phyloP scores from a whole-genome alignment of 2,329 filamentous ascomycete genomes.

The Exophiala oligosperma region DNA sequence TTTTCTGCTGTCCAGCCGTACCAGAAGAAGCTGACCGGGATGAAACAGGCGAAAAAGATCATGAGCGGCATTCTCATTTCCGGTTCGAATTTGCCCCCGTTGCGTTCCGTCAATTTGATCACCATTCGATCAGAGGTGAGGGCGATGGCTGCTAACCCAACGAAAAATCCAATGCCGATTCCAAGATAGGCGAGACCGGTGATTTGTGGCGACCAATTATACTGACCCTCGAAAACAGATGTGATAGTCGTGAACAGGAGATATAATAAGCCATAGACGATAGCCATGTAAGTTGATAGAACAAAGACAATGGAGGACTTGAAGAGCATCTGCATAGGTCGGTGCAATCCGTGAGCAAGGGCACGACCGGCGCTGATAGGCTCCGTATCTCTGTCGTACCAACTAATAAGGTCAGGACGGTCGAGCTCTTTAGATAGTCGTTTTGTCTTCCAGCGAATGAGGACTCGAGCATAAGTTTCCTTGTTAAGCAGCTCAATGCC shows the following conservation, averaged over 20 bases:
- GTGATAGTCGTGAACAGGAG: conserved; percentile 43
- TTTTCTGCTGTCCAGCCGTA: conserved; percentile 51
- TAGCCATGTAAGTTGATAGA: conserved; percentile 48
- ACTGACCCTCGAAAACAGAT: conserved; percentile 33
- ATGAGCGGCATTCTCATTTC: conserved; percentile 54
- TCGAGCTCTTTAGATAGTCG: conserved; percentile 52
- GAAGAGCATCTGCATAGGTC: conserved; percentile 61
- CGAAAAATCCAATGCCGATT: conserved; percentile 33
- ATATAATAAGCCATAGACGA: conserved; percentile 48
- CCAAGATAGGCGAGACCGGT: conserved; percentile 36
- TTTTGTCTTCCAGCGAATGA: conserved; percentile 48
- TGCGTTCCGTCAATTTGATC: conserved; percentile 24
- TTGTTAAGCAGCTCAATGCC: too few relatives aligned
- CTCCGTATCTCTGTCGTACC: conserved; percentile 40
- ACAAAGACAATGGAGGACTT: conserved; percentile 56
- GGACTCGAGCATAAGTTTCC: conserved; percentile 50
- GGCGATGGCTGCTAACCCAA: conserved; percentile 34
- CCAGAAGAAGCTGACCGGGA: conserved; percentile 59
- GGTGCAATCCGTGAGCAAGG: conserved; percentile 46
- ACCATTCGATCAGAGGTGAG: conserved; percentile 26
- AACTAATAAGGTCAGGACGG: conserved; percentile 44
- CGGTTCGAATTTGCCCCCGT: conserved; percentile 47
- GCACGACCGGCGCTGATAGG: conserved; percentile 44
- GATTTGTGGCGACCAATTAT: conserved; percentile 32
- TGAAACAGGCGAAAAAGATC: conserved; percentile 49